A percentile compares a stretch with the other conserved stretches of the same genome.
phyloP scores from a whole-genome alignment of 1,284 basidiomycete species.

The Omphalotus olearius region DNA sequence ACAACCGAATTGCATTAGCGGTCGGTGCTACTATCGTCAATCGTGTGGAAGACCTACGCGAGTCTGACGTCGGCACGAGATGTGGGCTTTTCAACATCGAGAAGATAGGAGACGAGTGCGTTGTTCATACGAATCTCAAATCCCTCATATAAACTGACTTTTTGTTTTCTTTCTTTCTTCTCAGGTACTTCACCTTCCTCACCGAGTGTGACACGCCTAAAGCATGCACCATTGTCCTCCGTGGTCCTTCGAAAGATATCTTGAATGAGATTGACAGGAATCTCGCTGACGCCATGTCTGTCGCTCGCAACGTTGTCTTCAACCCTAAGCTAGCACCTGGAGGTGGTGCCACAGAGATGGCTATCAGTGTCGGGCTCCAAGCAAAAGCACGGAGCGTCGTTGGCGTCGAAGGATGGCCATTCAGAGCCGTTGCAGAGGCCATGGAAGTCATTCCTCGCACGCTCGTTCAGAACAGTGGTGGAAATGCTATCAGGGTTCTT shows the following conservation, averaged over 20 bases:
- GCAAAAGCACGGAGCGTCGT: slow-evolving; percentile 33
- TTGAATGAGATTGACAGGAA: slow-evolving; percentile 98
- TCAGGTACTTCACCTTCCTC: slow-evolving; percentile 94
- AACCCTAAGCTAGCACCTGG: slow-evolving; percentile 91
- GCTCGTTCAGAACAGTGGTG: slow-evolving; percentile 93
- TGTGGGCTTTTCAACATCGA: slow-evolving; percentile 96
- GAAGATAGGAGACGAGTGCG: slow-evolving; percentile 95
- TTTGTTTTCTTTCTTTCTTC: slow-evolving; percentile 1
- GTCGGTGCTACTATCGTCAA: slow-evolving; percentile 97
- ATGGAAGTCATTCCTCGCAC: slow-evolving; percentile 98
- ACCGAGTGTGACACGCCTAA: slow-evolving; percentile 91
- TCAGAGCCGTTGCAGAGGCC: slow-evolving; percentile 90
- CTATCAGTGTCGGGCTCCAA: slow-evolving; percentile 80
- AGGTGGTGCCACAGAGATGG: slow-evolving; percentile 98
- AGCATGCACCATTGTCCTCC: slow-evolving; percentile 98
- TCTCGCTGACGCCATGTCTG: slow-evolving; percentile 95
- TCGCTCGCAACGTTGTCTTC: slow-evolving; percentile 96
- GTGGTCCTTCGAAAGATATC: slow-evolving; percentile 97
- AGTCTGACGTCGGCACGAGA: slow-evolving; percentile 86
- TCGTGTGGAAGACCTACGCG: slow-evolving; percentile 91
- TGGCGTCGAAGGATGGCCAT: slow-evolving; percentile 89
- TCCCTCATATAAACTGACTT: slow-evolving; percentile 4
- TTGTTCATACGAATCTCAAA: slow-evolving; percentile 13
- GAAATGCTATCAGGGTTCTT: slow-evolving; percentile 89
- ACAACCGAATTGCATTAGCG: slow-evolving; percentile 96